Conservation (phyloP, 345 rosid species). For the Tarenaya hassleriana region DNA sequence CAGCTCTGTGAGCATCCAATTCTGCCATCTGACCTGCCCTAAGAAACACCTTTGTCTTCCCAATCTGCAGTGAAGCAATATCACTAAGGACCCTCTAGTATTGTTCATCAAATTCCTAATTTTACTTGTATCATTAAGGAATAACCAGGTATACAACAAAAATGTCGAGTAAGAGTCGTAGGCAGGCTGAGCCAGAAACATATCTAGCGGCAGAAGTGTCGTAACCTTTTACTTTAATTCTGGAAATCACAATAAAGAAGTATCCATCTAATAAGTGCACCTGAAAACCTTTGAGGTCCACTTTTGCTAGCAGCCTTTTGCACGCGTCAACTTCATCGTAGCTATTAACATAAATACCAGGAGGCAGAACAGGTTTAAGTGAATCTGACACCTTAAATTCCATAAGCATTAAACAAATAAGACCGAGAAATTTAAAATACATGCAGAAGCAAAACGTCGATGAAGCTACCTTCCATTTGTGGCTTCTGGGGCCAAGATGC, state of each 20-base stretch:
- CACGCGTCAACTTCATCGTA: conserved; percentile 67
- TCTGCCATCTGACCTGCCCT: conserved; percentile 99
- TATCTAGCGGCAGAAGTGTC: background rate
- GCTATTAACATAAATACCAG: conserved; percentile 32
- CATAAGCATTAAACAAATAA: conserved; percentile 2
- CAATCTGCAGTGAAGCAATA: conserved; percentile 49
- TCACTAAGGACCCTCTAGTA: background rate
- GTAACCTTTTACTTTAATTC: conserved; percentile 6
- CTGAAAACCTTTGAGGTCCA: conserved; percentile 80
- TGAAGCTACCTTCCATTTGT: conserved; percentile 48
- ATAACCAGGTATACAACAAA: background rate
- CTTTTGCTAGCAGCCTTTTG: conserved; percentile 76
- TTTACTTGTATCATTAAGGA: background rate
- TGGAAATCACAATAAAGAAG: conserved; percentile 12
- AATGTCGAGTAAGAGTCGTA: conserved; percentile 4
- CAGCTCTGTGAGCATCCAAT: conserved; percentile 67
- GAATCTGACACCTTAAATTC: conserved; percentile 8
- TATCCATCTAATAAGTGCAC: conserved; percentile 27
- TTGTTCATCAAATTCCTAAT: background rate
- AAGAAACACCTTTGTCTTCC: conserved; percentile 87
- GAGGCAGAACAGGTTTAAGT: conserved; percentile 4
- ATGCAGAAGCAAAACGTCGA: conserved; percentile 8
- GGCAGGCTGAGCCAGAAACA: conserved; percentile 8
- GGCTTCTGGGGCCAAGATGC: conserved; percentile 61
- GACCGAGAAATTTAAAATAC: conserved; percentile 8